Evolutionary conservation across 495 filamentous ascomycete genomes (phyloP).

Genomic region (Friedmanniomyces simplex): DNA sequence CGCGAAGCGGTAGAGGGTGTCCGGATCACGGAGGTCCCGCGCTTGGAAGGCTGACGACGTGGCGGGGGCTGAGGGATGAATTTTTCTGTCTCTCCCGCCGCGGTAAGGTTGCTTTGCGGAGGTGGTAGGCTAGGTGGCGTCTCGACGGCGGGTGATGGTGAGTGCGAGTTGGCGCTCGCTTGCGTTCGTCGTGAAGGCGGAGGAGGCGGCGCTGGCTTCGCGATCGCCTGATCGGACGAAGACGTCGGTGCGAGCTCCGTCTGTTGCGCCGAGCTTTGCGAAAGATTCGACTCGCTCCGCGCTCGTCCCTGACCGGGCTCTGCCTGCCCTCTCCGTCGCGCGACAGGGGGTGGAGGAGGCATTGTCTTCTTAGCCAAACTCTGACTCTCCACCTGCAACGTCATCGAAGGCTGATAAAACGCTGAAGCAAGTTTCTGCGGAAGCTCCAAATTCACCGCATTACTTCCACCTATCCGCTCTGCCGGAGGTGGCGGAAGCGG

Average conservation of each 20-base stretch:
- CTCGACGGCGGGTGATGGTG: slow-evolving; percentile 12
- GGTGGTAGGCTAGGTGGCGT: slow-evolving; percentile 7
- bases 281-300: slow-evolving; percentile 25
- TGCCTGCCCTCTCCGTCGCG: slow-evolving; percentile 24
- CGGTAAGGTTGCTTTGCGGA: not conserved
- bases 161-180: not conserved
- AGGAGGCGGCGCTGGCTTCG: slow-evolving; percentile 22
- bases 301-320: slow-evolving; percentile 12
- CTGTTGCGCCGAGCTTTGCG: slow-evolving; percentile 20
- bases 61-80: slow-evolving; percentile 26
- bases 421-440: not conserved
- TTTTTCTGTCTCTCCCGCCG: not conserved
- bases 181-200: slow-evolving; percentile 22
- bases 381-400: not conserved
- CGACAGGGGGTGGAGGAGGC: slow-evolving; percentile 27
- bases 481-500: slow-evolving; percentile 27
- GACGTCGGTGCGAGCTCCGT: not conserved
- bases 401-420: not conserved
- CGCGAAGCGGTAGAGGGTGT: slow-evolving; percentile 9
- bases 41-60: slow-evolving; percentile 1
- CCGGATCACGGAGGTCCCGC: not conserved
- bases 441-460: not conserved
- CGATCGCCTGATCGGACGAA: not conserved
- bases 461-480: not conserved
- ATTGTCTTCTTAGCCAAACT: slow-evolving; percentile 22